Evolutionary conservation across 768 basidiomycete genomes (phyloP).

Genomic region (Rossbeevera mucosa): DNA sequence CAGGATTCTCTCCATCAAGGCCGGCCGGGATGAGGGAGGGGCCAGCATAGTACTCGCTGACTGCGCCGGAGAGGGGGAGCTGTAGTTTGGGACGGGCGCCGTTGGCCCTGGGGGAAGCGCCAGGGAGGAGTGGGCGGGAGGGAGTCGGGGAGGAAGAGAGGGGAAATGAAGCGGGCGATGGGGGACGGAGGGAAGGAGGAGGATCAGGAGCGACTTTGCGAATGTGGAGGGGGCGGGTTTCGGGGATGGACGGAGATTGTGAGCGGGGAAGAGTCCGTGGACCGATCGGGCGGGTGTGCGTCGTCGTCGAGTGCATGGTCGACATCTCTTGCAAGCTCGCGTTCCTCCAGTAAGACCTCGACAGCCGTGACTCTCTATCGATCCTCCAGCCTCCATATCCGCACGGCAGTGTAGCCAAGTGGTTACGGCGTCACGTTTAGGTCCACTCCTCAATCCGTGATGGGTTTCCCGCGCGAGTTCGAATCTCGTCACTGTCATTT

Average conservation of each 20-base stretch:
- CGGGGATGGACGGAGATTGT: slow-evolving; percentile 39
- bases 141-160: slow-evolving; percentile 30
- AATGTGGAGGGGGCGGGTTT: slow-evolving; percentile 37
- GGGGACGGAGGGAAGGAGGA: slow-evolving; percentile 22
- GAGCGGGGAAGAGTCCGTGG: slow-evolving; percentile 44
- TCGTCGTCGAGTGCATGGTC: slow-evolving; percentile 24
- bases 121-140: slow-evolving; percentile 30
- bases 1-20: slow-evolving; percentile 34
- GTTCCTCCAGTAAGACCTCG: too few relatives aligned
- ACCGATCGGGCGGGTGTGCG: slow-evolving; percentile 44
- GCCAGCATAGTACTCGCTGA: slow-evolving; percentile 31
- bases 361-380: neutral
- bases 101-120: slow-evolving; percentile 25
- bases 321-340: slow-evolving; percentile 6
- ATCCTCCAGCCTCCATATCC: fast-evolving
- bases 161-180: slow-evolving; percentile 27
- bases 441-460: slow-evolving; percentile 41
- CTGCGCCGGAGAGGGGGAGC: slow-evolving; percentile 29
- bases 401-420: slow-evolving; percentile 53
- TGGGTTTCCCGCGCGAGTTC: slow-evolving; percentile 58
- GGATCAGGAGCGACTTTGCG: slow-evolving; percentile 35
- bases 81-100: slow-evolving; percentile 32
- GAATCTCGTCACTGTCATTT: slow-evolving; percentile 55
- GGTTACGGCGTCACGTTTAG: slow-evolving; percentile 60
- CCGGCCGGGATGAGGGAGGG: slow-evolving; percentile 32